Conservation (phyloP, 2,329 filamentous ascomycete genomes). For the Mycosphaerelloides madeirae region DNA sequence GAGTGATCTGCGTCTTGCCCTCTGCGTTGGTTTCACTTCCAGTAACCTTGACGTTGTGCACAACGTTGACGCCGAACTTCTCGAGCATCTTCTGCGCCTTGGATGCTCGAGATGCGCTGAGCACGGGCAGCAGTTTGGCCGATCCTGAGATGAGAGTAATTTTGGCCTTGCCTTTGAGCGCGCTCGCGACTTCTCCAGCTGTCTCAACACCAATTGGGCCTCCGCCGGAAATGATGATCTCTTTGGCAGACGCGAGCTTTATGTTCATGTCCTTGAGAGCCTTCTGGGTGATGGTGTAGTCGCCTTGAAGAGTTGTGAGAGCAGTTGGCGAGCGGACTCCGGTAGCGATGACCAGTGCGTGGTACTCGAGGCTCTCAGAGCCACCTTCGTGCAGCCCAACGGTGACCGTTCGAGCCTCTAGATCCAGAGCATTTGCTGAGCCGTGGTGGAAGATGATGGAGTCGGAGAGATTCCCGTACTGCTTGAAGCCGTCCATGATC, state of each 20-base stretch:
- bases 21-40: slow-evolving; percentile 22
- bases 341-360: slow-evolving; percentile 36
- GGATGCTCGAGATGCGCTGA: slow-evolving; percentile 23
- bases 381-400: slow-evolving; percentile 21
- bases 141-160: slow-evolving; percentile 34
- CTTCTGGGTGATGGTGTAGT: slow-evolving; percentile 32
- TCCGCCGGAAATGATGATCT: slow-evolving; percentile 35
- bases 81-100: slow-evolving; percentile 32
- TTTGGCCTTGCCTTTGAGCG: slow-evolving; percentile 27
- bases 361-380: slow-evolving; percentile 20
- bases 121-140: slow-evolving; percentile 28
- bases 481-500: slow-evolving; percentile 32
- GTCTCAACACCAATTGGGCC: slow-evolving; percentile 35
- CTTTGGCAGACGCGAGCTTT: slow-evolving; percentile 27
- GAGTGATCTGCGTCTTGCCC: slow-evolving; percentile 20
- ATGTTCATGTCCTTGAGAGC: slow-evolving; percentile 31
- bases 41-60: slow-evolving; percentile 27
- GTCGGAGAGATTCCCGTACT: slow-evolving; percentile 29
- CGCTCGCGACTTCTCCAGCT: slow-evolving; percentile 35
- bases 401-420: slow-evolving; percentile 24
- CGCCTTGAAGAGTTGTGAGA: slow-evolving; percentile 33
- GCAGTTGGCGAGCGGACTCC: slow-evolving; percentile 34
- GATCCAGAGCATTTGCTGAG: slow-evolving; percentile 28
- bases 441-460: slow-evolving; percentile 33
- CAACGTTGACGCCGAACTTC: slow-evolving; percentile 29